Conservation (phyloP, 805 yeast species). For the Scheffersomyces coipomensis region DNA sequence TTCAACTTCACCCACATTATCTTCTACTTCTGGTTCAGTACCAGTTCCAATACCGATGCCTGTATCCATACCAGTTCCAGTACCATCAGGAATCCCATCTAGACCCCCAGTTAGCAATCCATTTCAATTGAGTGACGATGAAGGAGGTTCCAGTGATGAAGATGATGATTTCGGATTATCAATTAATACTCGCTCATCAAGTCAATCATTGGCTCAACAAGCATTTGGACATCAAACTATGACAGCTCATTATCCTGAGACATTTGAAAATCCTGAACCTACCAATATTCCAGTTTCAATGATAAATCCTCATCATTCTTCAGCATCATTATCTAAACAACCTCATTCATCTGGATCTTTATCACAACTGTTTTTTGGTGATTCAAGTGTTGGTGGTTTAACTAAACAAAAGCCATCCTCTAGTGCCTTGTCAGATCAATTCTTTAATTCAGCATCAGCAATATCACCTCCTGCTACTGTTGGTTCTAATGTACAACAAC, state of each 20-base stretch:
- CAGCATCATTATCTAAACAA: slow-evolving; percentile 37
- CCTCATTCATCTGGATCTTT: slow-evolving; percentile 41
- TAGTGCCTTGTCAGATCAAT: slow-evolving; percentile 18
- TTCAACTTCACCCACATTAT: too few relatives aligned
- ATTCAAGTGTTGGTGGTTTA: slow-evolving; percentile 7
- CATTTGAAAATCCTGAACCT: slow-evolving; percentile 20
- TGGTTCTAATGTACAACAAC: neutral
- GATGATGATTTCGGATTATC: slow-evolving; percentile 35
- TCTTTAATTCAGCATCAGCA: slow-evolving; percentile 11
- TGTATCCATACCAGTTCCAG: neutral
- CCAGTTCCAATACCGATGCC: neutral
- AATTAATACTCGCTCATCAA: slow-evolving; percentile 36
- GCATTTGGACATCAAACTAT: slow-evolving; percentile 20
- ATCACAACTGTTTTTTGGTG: slow-evolving; percentile 36
- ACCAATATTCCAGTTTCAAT: slow-evolving; percentile 21
- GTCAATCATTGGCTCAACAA: slow-evolving; percentile 44
- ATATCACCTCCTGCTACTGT: neutral
- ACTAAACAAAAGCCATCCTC: slow-evolving; percentile 9
- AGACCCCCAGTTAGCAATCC: neutral
- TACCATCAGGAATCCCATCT: neutral
- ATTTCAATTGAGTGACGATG: slow-evolving; percentile 4
- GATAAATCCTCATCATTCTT: slow-evolving; percentile 34
- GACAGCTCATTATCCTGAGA: slow-evolving; percentile 21
- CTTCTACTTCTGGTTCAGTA: neutral
- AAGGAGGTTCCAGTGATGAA: slow-evolving; percentile 5